Conservation (phyloP, 257 asterid genomes). For the Jasminum sambac region DNA sequence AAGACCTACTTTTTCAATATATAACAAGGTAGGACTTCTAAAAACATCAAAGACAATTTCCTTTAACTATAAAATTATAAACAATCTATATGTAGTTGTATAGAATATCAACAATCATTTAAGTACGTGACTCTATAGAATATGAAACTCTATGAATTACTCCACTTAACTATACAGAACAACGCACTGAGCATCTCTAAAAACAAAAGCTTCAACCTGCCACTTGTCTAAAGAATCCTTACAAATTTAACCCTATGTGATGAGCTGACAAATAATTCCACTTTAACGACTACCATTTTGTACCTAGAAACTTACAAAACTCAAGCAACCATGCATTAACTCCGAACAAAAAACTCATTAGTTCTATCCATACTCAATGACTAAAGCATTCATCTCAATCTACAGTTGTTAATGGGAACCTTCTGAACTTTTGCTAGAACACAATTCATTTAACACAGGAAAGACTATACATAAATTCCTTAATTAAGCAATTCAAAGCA, state of each 20-base stretch:
- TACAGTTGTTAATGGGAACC: background rate
- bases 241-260: background rate
- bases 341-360: background rate
- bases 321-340: background rate
- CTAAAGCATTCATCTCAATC: background rate
- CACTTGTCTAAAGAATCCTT: background rate
- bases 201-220: background rate
- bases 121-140: too few relatives aligned
- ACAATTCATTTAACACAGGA: background rate
- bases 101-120: too few relatives aligned
- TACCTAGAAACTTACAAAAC: background rate
- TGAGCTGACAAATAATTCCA: background rate
- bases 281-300: background rate
- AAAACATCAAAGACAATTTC: too few relatives aligned
- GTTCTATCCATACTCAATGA: background rate
- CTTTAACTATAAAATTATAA: too few relatives aligned
- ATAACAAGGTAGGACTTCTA: too few relatives aligned
- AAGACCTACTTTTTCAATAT: too few relatives aligned
- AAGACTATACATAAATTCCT: background rate
- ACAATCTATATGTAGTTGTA: too few relatives aligned
- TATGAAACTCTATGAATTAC: background rate
- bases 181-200: background rate
- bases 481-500: slow-evolving; percentile 3
- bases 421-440: background rate
- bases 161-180: background rate